phyloP scores from a whole-genome alignment of 164 flowering plant genomes.

The Buxus sempervirens region DNA sequence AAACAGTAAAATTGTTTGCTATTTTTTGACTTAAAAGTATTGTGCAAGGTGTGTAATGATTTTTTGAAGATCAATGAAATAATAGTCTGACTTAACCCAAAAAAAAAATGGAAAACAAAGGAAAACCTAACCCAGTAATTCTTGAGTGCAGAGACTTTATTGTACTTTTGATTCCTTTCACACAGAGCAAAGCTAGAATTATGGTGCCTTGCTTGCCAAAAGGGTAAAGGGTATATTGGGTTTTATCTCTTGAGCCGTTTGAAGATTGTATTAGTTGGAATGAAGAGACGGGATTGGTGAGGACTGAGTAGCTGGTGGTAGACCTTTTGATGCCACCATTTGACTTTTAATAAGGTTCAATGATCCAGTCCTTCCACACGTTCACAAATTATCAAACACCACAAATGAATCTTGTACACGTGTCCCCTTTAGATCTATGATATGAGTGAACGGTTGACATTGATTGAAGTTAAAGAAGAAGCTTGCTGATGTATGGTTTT shows the following conservation, averaged over 20 bases:
- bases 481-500: neutral
- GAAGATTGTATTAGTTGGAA: too few species aligned
- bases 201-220: neutral
- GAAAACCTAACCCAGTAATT: too few species aligned
- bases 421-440: too few species aligned
- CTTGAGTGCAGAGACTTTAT: neutral
- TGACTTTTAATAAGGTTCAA: neutral
- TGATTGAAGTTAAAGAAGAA: neutral
- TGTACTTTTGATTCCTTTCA: neutral
- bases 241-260: neutral
- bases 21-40: too few species aligned
- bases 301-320: too few species aligned
- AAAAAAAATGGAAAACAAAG: too few species aligned
- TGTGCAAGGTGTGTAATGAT: too few species aligned
- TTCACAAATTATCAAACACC: neutral
- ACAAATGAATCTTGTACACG: neutral
- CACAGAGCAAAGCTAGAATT: neutral
- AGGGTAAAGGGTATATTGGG: neutral
- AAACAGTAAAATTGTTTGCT: too few species aligned
- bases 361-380: neutral
- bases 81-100: too few species aligned
- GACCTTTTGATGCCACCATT: neutral
- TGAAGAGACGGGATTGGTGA: neutral
- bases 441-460: neutral
- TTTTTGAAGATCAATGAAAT: too few species aligned